These are phyloP conservation scores for Fonsecaea pedrosoi DNA, from an alignment of 2,329 filamentous ascomycete species.

Conservation along the genomic window DNA sequence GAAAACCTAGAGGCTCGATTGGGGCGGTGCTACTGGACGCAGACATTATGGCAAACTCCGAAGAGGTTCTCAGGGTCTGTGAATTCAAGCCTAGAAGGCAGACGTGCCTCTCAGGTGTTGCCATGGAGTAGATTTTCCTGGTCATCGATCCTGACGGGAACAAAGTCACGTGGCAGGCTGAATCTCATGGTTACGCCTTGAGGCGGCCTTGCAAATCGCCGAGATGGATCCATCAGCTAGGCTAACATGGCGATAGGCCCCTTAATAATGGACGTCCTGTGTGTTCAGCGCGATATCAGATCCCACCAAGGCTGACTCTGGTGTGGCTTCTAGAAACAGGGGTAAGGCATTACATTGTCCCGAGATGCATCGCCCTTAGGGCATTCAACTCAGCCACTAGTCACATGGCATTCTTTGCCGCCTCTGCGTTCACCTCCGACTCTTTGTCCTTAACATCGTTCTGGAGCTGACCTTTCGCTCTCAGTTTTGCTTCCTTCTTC, in stretches of 20 bases:
- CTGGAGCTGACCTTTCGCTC: constrained; percentile 21
- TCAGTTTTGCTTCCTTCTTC: constrained; percentile 41
- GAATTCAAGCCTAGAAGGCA: background rate
- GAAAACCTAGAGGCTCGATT: background rate
- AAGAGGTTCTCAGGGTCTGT: background rate
- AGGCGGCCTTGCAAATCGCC: background rate
- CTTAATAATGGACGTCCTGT: background rate
- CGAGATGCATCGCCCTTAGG: background rate
- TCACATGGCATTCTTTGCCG: background rate
- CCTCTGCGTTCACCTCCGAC: background rate
- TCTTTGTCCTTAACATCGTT: constrained; percentile 14
- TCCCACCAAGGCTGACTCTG: background rate
- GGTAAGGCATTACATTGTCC: background rate
- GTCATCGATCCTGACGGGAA: background rate
- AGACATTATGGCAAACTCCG: background rate
- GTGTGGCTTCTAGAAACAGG: background rate
- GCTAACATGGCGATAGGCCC: background rate
- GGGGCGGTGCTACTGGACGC: background rate
- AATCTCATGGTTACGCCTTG: background rate
- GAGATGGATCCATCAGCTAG: background rate
- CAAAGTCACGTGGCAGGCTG: background rate
- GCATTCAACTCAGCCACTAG: background rate
- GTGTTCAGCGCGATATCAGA: background rate
- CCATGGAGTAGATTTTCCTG: background rate
- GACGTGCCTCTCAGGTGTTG: background rate